A percentile compares a stretch with the other conserved stretches of the same genome.
These are phyloP conservation scores for Scleromitrula shiraiana DNA, from an alignment of 2,329 filamentous ascomycete species.

Conservation along the genomic window DNA sequence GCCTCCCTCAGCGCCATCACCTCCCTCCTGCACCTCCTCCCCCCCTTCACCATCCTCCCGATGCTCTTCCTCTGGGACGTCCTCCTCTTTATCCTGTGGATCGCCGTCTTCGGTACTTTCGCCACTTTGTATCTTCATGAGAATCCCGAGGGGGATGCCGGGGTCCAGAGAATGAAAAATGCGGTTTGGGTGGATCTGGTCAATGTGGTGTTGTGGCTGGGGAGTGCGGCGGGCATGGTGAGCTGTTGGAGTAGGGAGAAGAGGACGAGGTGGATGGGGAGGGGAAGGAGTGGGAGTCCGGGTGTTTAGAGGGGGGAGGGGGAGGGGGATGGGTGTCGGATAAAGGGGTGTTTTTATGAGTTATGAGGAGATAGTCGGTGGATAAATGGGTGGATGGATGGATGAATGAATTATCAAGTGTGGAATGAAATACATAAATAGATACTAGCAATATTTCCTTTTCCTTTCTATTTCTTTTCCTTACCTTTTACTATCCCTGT, in stretches of 20 bases:
- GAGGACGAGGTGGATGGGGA: conserved; percentile 50
- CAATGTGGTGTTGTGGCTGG: conserved; percentile 69
- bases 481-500: no score
- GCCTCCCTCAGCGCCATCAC: conserved; percentile 59
- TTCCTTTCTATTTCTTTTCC: no score
- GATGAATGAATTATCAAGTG: no score
- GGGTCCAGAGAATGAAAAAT: conserved; percentile 70
- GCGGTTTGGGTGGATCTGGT: conserved; percentile 77
- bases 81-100: conserved; percentile 70
- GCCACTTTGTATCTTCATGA: conserved; percentile 69
- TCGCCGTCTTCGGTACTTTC: conserved; percentile 76
- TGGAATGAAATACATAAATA: no score
- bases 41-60: conserved; percentile 48
- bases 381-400: no score
- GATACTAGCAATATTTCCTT: no score
- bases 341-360: no score
- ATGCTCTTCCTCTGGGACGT: conserved; percentile 60
- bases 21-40: conserved; percentile 55
- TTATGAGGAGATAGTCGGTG: no score
- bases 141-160: conserved; percentile 53
- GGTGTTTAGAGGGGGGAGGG: not conserved
- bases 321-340: no score
- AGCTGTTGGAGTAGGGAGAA: conserved; percentile 51
- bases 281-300: conserved; percentile 23
- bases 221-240: conserved; percentile 47